Conservation (phyloP, 2,329 filamentous ascomycete species). For the Alternaria arbusti region DNA sequence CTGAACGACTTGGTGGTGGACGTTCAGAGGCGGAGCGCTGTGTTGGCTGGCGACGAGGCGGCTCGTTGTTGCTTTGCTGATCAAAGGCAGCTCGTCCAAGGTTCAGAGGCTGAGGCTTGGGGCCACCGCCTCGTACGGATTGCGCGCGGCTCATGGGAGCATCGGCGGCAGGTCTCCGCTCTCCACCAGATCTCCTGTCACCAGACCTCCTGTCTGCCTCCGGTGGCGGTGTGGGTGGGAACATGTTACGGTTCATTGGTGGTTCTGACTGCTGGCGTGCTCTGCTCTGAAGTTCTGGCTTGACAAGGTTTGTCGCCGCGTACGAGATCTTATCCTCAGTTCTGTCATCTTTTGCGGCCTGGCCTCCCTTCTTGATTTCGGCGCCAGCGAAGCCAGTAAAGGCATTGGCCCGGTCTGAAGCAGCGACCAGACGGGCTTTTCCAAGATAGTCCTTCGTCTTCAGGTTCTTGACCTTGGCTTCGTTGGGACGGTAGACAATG, state of each 20-base stretch:
- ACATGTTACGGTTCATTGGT: conserved; percentile 77
- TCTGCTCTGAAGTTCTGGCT: conserved; percentile 79
- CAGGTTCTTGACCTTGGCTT: conserved; percentile 96
- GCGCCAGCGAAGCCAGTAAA: conserved; percentile 83
- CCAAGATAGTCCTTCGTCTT: conserved; percentile 98
- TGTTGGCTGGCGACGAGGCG: conserved; percentile 45
- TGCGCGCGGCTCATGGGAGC: conserved; percentile 55
- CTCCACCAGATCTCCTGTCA: conserved; percentile 22
- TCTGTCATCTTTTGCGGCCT: conserved; percentile 74
- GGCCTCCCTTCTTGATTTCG: conserved; percentile 73
- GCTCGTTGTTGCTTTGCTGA: conserved; percentile 38
- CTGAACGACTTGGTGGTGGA: conserved; percentile 46
- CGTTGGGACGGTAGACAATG: conserved; percentile 92
- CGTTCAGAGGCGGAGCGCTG: conserved; percentile 55
- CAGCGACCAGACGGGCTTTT: conserved; percentile 91
- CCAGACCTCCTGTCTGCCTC: conserved; percentile 69
- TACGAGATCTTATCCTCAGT: conserved; percentile 86
- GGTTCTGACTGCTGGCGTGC: conserved; percentile 83
- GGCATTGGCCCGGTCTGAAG: conserved; percentile 79
- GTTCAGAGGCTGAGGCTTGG: conserved; percentile 57
- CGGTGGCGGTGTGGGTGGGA: conserved; percentile 97
- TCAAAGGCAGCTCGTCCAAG: conserved; percentile 58
- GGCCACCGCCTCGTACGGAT: conserved; percentile 56
- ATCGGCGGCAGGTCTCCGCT: conserved; percentile 17
- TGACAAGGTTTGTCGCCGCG: conserved; percentile 90